These are phyloP conservation scores for Penicillium pulvis DNA, from an alignment of 495 filamentous ascomycete species.

Conservation along the genomic window DNA sequence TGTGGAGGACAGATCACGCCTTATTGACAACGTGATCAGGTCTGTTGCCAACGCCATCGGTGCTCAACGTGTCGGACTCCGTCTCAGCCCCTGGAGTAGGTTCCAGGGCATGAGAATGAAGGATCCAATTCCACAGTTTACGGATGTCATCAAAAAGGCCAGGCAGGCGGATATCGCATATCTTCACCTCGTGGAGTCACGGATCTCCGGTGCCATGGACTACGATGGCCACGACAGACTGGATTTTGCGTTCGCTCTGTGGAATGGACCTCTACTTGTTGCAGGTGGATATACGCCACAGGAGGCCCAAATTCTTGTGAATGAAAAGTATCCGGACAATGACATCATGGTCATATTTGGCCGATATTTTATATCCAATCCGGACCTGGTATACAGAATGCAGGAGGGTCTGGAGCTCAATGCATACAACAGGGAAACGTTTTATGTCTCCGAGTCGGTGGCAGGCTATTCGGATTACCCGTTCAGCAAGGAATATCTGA, in stretches of 20 bases:
- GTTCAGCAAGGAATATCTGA: conserved; percentile 21
- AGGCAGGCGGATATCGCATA: conserved; percentile 49
- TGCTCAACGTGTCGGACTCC: conserved; percentile 48
- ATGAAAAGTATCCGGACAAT: conserved; percentile 53
- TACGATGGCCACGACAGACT: conserved; percentile 45
- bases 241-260: conserved; percentile 52
- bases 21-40: conserved; percentile 62
- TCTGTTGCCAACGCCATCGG: conserved; percentile 48
- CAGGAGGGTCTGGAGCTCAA: conserved; percentile 56
- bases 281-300: conserved; percentile 60
- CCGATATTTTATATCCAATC: conserved; percentile 67
- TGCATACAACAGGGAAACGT: conserved; percentile 57
- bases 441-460: conserved; percentile 53
- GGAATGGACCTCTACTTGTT: conserved; percentile 52
- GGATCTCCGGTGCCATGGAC: conserved; percentile 49
- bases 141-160: no score
- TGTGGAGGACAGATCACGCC: conserved; percentile 67
- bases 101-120: conserved; percentile 74
- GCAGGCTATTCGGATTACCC: conserved; percentile 66
- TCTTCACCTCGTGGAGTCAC: conserved; percentile 64
- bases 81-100: conserved; percentile 62
- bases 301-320: conserved; percentile 49
- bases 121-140: conserved; percentile 64
- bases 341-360: conserved; percentile 62
- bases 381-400: conserved; percentile 67